Evolutionary conservation across 1,284 basidiomycete genomes (phyloP), one percentile per base, ranked within the genome.

Genomic region (Irpex lacteus): DNA sequence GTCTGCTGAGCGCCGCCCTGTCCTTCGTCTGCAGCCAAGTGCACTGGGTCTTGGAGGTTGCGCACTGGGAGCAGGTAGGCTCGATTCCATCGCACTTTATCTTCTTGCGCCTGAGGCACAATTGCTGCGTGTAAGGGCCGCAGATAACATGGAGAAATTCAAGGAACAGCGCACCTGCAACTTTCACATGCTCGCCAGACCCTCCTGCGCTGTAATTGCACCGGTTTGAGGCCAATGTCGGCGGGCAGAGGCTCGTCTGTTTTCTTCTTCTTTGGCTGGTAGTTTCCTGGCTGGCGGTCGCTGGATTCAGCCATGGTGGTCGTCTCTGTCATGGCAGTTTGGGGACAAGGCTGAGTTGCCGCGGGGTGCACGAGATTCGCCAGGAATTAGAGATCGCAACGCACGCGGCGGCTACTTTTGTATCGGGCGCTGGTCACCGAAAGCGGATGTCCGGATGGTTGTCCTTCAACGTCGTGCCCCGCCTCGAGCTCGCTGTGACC

Each of bases 11-110:
- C 4, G 91, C 91, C 44, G 92, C 91, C 72, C 91, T 85, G 75
- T 94, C 91, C 77, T 92, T 94, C 7, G 91, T 94, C 77, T 94
- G 91, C 52, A 93, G 79, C 91, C 91, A 94, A 52, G 89, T 91
- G 72, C 91, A 94, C 68, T 87, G 85, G 4, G 89, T 88, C 60
- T 85, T 86, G 9, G 90, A 89, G 47, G 85, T 78, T 13, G 84
- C 74, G 72, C 91, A 94, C 70, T 94, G 92, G 0, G 90, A 88
- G 70, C 91, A 94, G n/a, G 88, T 89, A 11, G 91, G 91, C 72
- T 94, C 91, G 70, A 80, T 84, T 67, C 91, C 92, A 78, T 94
- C 92, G 76, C 92, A 94, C 75, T 94, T 94, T 74, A 94, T 93
- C 83, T 94, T 94, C 84, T 94, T 94, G 67, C 91, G 86, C 67